Conservation (phyloP, 257 asterid species). For the Plectranthus barbatus region DNA sequence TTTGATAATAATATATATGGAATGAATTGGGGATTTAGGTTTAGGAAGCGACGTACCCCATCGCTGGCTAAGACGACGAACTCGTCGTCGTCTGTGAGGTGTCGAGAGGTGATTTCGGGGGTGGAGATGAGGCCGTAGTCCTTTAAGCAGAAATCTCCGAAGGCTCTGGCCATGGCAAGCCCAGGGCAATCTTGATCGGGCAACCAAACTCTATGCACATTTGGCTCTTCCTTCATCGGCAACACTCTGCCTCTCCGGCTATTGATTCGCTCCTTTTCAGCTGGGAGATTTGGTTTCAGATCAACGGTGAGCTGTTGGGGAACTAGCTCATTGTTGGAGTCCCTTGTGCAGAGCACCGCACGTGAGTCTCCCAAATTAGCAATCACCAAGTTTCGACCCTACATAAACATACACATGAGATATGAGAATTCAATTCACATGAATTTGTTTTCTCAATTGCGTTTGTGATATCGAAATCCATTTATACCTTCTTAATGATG, state of each 20-base stretch:
- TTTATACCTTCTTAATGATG: conserved; percentile 63
- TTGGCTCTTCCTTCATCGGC: conserved; percentile 81
- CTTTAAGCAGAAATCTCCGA: conserved; percentile 86
- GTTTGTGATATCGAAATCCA: no score
- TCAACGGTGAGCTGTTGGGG: conserved; percentile 74
- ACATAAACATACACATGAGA: no score
- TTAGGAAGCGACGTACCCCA: conserved; percentile 64
- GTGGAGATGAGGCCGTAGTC: conserved; percentile 76
- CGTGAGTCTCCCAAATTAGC: conserved; percentile 87
- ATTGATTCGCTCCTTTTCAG: conserved; percentile 50
- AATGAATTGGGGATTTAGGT: no score
- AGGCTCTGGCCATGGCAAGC: conserved; percentile 90
- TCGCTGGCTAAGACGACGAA: conserved; percentile 81
- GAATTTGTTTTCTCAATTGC: no score
- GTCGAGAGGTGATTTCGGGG: conserved; percentile 51
- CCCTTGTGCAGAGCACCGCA: conserved; percentile 58
- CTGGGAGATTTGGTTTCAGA: conserved; percentile 56
- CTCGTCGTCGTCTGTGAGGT: conserved; percentile 55
- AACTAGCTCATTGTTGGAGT: conserved; percentile 38
- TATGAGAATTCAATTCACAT: no score
- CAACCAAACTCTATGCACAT: conserved; percentile 76
- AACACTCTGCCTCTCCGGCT: conserved; percentile 65
- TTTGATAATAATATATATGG: no score
- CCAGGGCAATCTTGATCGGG: conserved; percentile 94
- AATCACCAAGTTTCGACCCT: conserved; percentile 67